Evolutionary conservation across 345 rosid genomes (phyloP).

Genomic region (Jatropha curcas): DNA sequence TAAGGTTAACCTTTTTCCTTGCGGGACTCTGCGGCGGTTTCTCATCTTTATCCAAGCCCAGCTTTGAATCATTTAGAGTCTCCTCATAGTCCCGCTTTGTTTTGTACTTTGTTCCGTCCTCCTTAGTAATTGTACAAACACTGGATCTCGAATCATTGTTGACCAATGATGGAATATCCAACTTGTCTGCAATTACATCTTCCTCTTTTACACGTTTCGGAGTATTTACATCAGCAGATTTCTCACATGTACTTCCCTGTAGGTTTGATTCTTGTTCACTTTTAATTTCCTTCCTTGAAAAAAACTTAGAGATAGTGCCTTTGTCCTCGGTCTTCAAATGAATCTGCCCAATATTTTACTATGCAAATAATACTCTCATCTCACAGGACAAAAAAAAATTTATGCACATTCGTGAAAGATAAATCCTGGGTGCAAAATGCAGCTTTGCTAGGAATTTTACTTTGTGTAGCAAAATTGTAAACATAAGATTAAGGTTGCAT

Average conservation of each 20-base stretch:
- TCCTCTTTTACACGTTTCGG: constrained; percentile 33
- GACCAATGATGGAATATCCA: constrained; percentile 1
- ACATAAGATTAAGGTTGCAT: neutral
- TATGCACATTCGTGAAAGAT: neutral
- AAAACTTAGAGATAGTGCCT: constrained; percentile 69
- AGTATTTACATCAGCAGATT: constrained; percentile 14
- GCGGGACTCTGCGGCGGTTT: constrained; percentile 26
- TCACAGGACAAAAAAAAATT: neutral
- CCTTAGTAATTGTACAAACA: constrained; percentile 4
- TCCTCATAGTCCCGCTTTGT: constrained; percentile 48
- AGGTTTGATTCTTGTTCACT: constrained; percentile 35
- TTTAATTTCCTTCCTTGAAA: constrained; percentile 49
- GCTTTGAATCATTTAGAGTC: constrained; percentile 35
- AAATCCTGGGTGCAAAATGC: neutral
- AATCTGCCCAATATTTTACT: constrained; percentile 45
- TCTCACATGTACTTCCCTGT: constrained; percentile 23
- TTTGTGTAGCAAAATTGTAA: neutral
- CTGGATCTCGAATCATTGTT: constrained; percentile 22
- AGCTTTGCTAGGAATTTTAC: neutral
- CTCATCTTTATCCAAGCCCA: constrained; percentile 18
- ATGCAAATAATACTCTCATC: neutral
- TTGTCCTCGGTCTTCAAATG: constrained; percentile 50
- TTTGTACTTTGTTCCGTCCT: constrained; percentile 26
- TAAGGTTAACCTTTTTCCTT: constrained; percentile 45
- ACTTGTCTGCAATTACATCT: constrained; percentile 22